Evolutionary conservation across 164 flowering plant genomes (phyloP), one percentile per base, ranked within the genome.

Genomic region (Echeveria elegans): DNA sequence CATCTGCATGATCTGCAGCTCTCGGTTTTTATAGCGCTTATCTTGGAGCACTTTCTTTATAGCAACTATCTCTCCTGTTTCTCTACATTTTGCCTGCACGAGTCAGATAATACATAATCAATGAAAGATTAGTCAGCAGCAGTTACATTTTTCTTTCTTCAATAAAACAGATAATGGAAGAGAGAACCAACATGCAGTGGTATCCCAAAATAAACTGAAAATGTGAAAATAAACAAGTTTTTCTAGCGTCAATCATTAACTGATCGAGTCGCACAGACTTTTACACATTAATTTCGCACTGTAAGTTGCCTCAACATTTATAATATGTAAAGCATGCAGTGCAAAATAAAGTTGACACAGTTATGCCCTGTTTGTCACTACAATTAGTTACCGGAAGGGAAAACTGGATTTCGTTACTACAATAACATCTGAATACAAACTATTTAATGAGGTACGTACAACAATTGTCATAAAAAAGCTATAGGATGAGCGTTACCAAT

Each of bases 1-100:
- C 95, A 92, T 88, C 68, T 92, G 96, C 98, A 92, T 89, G 68
- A 92, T 89, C 83, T 92, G 98, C 67, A 92, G 75, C 70, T 92
- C 98, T 77, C 98, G 81, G 71, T 92, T 92, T 85, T 92, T 92
- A 80, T 92, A 92, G 72, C 98, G 96, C 77, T 85, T 89, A 78
- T 92, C 97, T 80, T 92, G 97, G 48, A 92, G 90, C 69, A 92
- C 97, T 79, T 92, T 92, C 83, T 92, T 92, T 71, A 92, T 92
- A 66, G 98, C 98, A 67, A 92, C 87, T 73, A 92, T 83, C 69
- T 92, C 98, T 74, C 98, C 98, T 66, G 92, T 88, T 74, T 92
- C 98, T 74, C 96, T 81, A 76, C 96, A 92, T 81, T 89, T 92
- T 64, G 97, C 97, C 97, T 92, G 76, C 45, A 72, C 11, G 47